Conservation (phyloP, 352 stramenopile species). For the Halophytophthora batemanensis region DNA sequence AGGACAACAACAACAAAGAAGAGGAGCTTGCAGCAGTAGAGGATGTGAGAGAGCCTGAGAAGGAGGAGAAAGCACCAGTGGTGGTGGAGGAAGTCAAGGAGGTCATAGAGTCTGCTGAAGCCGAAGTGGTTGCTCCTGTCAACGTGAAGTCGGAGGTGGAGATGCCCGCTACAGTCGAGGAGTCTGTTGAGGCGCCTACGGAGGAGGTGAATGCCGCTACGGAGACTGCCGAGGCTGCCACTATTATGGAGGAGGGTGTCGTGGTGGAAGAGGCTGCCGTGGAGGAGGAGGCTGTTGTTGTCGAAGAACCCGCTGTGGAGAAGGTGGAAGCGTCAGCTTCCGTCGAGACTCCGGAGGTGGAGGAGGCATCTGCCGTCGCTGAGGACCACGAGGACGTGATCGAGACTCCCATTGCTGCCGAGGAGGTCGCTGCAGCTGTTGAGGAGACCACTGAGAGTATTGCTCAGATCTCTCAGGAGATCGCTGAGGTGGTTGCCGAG, state of each 20-base stretch:
- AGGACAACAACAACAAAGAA: constrained; percentile 3
- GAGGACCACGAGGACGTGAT: constrained; percentile 23
- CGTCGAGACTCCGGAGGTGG: too few species aligned
- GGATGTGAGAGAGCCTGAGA: background rate
- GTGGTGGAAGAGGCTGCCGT: too few species aligned
- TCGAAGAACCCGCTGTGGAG: constrained; percentile 1
- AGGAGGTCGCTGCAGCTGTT: background rate
- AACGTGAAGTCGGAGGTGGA: constrained; percentile 5
- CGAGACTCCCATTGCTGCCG: constrained; percentile 5
- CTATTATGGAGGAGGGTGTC: too few species aligned
- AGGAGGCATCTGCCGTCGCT: too few species aligned
- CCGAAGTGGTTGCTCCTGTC: background rate
- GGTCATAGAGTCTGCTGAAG: background rate
- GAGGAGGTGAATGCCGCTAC: too few species aligned
- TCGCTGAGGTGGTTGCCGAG: background rate
- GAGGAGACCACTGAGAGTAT: constrained; percentile 8
- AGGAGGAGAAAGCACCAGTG: background rate
- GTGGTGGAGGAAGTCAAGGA: background rate
- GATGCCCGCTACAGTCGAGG: constrained; percentile 5
- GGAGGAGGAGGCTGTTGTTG: constrained; percentile 4
- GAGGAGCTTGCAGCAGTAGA: background rate
- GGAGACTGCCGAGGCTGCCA: too few species aligned
- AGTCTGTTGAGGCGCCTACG: background rate
- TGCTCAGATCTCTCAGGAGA: constrained; percentile 6
- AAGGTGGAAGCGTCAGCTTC: too few species aligned